Evolutionary conservation across 1,284 basidiomycete genomes (phyloP).

Genomic region (Leccinum solheimii): DNA sequence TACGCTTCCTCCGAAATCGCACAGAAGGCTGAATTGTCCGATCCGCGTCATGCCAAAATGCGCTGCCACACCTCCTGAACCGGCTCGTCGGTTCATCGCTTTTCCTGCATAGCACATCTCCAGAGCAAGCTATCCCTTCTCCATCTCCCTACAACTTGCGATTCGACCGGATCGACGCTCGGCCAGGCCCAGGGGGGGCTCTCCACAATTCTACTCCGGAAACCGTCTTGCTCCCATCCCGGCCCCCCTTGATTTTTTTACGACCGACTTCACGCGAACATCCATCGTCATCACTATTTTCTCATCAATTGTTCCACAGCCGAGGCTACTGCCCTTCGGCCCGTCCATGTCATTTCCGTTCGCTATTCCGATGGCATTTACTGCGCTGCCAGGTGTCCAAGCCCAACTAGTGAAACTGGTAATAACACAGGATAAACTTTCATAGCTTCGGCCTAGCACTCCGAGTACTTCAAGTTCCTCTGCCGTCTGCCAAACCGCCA

Average conservation of each 20-base stretch:
- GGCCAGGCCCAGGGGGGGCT: background rate
- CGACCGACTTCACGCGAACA: constrained; percentile 5
- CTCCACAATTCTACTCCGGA: background rate
- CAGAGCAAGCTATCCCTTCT: constrained; percentile 5
- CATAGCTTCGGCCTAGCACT: background rate
- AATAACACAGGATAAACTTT: constrained; percentile 11
- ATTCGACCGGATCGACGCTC: constrained; percentile 27
- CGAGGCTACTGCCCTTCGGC: constrained; percentile 6
- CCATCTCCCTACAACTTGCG: constrained; percentile 14
- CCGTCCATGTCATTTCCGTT: constrained; percentile 20
- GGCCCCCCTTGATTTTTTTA: background rate
- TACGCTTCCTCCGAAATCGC: constrained; percentile 16
- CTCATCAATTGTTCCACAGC: background rate
- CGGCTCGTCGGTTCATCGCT: constrained; percentile 25
- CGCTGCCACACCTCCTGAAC: constrained; percentile 14
- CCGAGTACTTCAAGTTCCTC: background rate
- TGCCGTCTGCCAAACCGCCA: constrained; percentile 10
- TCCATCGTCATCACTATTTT: constrained; percentile 4
- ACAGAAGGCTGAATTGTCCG: constrained; percentile 4
- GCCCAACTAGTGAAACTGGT: constrained; percentile 2
- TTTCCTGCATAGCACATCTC: constrained; percentile 5
- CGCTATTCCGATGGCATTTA: constrained; percentile 9
- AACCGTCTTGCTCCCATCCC: constrained; percentile 2
- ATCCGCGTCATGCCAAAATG: constrained; percentile 17
- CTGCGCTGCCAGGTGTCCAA: constrained; percentile 3